Evolutionary conservation across 129 eudicot species (phyloP).

Genomic region (Rutidosis leptorrhynchoides): DNA sequence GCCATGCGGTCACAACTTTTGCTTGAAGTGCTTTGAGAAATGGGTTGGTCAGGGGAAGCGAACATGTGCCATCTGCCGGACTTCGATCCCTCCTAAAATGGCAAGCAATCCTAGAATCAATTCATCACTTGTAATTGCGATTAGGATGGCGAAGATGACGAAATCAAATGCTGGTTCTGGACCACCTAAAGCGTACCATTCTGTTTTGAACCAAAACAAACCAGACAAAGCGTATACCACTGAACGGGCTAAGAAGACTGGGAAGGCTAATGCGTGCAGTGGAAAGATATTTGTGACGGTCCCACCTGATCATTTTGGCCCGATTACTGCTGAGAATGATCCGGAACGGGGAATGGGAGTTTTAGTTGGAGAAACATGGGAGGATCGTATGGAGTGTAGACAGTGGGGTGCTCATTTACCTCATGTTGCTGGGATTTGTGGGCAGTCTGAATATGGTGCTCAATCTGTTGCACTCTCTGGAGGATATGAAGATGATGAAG

Average conservation of each 20-base stretch:
- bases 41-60: slow-evolving; percentile 86
- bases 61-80: slow-evolving; percentile 71
- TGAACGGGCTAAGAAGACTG: slow-evolving; percentile 77
- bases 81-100: slow-evolving; percentile 58
- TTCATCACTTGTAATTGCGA: slow-evolving; percentile 59
- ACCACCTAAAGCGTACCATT: slow-evolving; percentile 45
- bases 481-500: slow-evolving; percentile 41
- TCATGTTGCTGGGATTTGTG: slow-evolving; percentile 83
- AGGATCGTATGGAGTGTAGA: slow-evolving; percentile 69
- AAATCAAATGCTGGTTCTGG: slow-evolving; percentile 36
- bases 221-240: slow-evolving; percentile 85
- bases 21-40: slow-evolving; percentile 83
- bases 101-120: slow-evolving; percentile 73
- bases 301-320: slow-evolving; percentile 90
- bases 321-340: slow-evolving; percentile 75
- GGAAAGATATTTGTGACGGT: slow-evolving; percentile 88
- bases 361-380: slow-evolving; percentile 88
- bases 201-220: slow-evolving; percentile 54
- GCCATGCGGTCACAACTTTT: slow-evolving; percentile 90
- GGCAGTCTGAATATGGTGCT: slow-evolving; percentile 57
- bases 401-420: slow-evolving; percentile 97
- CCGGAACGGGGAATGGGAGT: slow-evolving; percentile 78
- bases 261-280: slow-evolving; percentile 87
- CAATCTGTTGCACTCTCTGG: slow-evolving; percentile 40
- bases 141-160: slow-evolving; percentile 67